Percentiles rank a stretch among this genome's conserved stretches.
Evolutionary conservation across 768 basidiomycete species (phyloP).

Genomic region (Termitomyces sp.): DNA sequence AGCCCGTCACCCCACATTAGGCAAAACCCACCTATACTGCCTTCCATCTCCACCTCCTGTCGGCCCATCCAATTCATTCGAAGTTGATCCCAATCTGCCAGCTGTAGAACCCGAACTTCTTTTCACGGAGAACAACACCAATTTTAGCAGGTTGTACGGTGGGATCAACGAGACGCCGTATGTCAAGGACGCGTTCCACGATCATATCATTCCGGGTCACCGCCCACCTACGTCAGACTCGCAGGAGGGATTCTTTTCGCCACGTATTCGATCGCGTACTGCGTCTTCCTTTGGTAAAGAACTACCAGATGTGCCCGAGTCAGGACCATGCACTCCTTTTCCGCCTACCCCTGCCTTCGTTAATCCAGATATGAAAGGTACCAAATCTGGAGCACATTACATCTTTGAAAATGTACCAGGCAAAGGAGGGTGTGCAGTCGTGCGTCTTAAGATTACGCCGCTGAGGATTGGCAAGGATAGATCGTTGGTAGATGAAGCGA

Average conservation of each 20-base stretch:
- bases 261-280: constrained; percentile 44
- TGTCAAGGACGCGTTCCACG: constrained; percentile 97
- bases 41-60: constrained; percentile 91
- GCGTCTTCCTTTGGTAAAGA: constrained; percentile 37
- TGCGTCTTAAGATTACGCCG: constrained; percentile 88
- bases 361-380: constrained; percentile 83
- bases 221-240: constrained; percentile 51
- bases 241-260: constrained; percentile 39
- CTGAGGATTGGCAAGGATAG: constrained; percentile 65
- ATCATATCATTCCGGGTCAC: constrained; percentile 89
- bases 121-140: constrained; percentile 98
- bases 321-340: constrained; percentile 57
- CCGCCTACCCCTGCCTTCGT: constrained; percentile 55
- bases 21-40: constrained; percentile 79
- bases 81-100: constrained; percentile 58
- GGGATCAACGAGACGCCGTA: constrained; percentile 78
- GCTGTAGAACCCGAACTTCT: constrained; percentile 78
- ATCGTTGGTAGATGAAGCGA: constrained; percentile 79
- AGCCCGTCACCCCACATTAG: constrained; percentile 68
- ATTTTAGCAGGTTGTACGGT: constrained; percentile 86
- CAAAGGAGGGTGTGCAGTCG: constrained; percentile 90
- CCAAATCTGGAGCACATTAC: constrained; percentile 93
- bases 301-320: constrained; percentile 33
- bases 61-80: constrained; percentile 58
- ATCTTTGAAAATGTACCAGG: constrained; percentile 81